Percentiles rank a stretch among this genome's conserved stretches.
Conservation (phyloP, 768 basidiomycete species). For the Infundibulicybe gibba region DNA sequence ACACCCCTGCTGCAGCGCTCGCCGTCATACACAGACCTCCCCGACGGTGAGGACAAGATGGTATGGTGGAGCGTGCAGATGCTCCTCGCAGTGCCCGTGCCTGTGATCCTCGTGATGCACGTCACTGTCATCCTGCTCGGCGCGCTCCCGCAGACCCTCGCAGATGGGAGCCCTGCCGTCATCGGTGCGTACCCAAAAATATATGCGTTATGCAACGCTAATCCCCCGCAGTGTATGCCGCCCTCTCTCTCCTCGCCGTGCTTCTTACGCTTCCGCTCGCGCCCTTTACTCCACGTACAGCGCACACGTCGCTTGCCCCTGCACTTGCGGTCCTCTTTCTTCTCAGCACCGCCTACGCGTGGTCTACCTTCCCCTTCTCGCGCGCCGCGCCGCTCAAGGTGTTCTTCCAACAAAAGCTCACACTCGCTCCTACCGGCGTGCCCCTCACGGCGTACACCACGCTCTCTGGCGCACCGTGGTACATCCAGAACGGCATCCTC, state of each 20-base stretch:
- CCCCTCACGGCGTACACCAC: no score
- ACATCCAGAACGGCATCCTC: background rate
- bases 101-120: conserved; percentile 51
- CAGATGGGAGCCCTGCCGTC: conserved; percentile 53
- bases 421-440: no score
- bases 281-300: conserved; percentile 43
- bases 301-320: background rate
- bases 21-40: background rate
- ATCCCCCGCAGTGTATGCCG: conserved; percentile 42
- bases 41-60: conserved; percentile 12
- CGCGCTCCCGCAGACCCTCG: conserved; percentile 52
- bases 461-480: background rate
- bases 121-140: conserved; percentile 42
- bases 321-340: conserved; percentile 26
- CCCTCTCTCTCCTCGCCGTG: conserved; percentile 39
- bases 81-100: conserved; percentile 48
- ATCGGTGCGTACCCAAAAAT: conserved; percentile 36
- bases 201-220: background rate
- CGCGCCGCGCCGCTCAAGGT: conserved; percentile 60
- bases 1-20: conserved; percentile 8
- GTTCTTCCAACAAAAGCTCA: conserved; percentile 56
- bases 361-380: conserved; percentile 48
- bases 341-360: conserved; percentile 39
- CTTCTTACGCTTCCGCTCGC: conserved; percentile 56
- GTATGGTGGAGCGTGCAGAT: conserved; percentile 60